Conservation (phyloP, 164 flowering plant genomes). For the Sextonia rubra region DNA sequence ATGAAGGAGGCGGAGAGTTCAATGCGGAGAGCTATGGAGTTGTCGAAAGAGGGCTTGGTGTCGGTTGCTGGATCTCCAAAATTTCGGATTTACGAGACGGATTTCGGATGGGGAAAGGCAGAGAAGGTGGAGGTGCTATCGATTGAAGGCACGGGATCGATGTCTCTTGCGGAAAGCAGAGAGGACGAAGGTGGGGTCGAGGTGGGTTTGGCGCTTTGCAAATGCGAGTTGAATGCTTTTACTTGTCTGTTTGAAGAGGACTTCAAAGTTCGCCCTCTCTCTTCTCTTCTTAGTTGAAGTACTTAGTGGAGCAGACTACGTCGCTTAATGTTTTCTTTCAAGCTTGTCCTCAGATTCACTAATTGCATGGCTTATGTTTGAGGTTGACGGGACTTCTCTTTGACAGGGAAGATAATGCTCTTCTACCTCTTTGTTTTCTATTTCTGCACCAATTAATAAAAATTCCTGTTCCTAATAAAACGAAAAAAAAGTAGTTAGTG, state of each 20-base stretch:
- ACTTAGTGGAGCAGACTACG: too few species aligned
- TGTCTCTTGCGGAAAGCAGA: constrained; percentile 32
- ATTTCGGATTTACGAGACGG: constrained; percentile 32
- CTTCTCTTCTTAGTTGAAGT: too few species aligned
- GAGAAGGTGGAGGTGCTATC: constrained; percentile 35
- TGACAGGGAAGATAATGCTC: too few species aligned
- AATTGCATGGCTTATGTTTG: too few species aligned
- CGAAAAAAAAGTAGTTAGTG: too few species aligned
- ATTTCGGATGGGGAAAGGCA: constrained; percentile 65
- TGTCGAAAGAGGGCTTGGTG: not conserved
- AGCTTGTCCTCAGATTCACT: too few species aligned
- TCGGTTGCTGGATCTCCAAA: constrained; percentile 39
- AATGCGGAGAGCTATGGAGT: not conserved
- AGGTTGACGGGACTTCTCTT: too few species aligned
- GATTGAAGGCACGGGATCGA: constrained; percentile 23
- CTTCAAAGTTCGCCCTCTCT: not conserved
- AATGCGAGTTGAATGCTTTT: constrained; percentile 29
- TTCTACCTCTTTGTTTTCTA: too few species aligned
- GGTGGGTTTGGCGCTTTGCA: constrained; percentile 27
- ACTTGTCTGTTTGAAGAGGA: constrained; percentile 1
- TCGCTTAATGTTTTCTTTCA: too few species aligned
- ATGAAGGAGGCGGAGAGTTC: constrained; percentile 12
- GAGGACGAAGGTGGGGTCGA: constrained; percentile 42
- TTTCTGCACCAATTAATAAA: too few species aligned
- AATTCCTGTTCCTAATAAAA: too few species aligned